These are phyloP conservation scores for Osmanthus fragrans DNA, from an alignment of 257 asterid genomes.

Conservation along the genomic window DNA sequence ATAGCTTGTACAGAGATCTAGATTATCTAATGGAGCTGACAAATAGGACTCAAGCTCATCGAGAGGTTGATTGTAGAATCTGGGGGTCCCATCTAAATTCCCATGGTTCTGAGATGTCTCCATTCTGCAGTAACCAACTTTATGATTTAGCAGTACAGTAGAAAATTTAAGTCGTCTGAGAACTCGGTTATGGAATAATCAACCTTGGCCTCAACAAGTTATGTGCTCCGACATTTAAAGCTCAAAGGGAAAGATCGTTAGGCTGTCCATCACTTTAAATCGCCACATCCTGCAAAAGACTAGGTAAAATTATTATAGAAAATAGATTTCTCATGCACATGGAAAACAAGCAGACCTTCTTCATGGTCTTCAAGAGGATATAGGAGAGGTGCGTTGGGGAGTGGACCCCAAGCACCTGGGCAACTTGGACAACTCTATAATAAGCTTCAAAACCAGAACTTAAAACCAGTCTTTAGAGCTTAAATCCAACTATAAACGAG, in stretches of 20 bases:
- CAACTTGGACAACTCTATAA: background rate
- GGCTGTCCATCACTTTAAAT: background rate
- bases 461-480: background rate
- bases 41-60: conserved; percentile 21
- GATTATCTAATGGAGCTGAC: conserved; percentile 8
- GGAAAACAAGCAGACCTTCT: background rate
- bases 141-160: background rate
- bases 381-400: background rate
- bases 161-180: background rate
- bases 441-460: background rate
- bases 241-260: background rate
- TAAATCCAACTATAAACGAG: background rate
- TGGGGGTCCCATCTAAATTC: conserved; percentile 6
- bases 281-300: background rate
- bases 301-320: background rate
- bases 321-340: background rate
- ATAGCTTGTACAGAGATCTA: conserved; percentile 10
- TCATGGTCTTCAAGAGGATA: background rate
- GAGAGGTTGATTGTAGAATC: conserved; percentile 15
- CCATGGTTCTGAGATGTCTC: conserved; percentile 24
- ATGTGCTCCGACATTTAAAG: background rate
- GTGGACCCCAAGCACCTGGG: background rate
- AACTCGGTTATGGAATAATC: background rate
- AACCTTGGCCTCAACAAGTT: background rate
- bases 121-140: conserved; percentile 12